Evolutionary conservation across 1,284 basidiomycete species (phyloP).

Genomic region (Pseudozyma sp.): DNA sequence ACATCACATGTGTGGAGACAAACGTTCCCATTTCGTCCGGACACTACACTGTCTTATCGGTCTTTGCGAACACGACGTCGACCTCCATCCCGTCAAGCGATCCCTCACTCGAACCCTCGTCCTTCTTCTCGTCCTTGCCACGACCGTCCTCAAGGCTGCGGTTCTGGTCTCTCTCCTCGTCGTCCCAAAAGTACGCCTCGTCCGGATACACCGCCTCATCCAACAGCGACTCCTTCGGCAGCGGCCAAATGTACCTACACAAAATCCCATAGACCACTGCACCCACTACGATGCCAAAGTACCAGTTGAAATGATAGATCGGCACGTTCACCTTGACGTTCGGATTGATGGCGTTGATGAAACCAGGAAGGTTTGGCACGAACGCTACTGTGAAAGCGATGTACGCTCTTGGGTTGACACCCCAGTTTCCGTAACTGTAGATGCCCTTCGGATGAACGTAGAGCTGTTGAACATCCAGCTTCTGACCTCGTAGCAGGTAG

Average conservation of each 20-base stretch:
- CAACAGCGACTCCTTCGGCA: constrained; percentile 24
- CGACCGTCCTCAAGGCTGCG: constrained; percentile 10
- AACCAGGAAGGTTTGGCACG: constrained; percentile 32
- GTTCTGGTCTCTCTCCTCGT: constrained; percentile 6
- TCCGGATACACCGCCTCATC: constrained; percentile 30
- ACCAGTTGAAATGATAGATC: constrained; percentile 39
- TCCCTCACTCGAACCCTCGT: background rate
- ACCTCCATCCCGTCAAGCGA: constrained; percentile 25
- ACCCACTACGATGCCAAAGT: constrained; percentile 25
- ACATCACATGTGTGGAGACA: too few relatives aligned
- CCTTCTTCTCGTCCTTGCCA: background rate
- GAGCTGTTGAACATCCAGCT: constrained; percentile 26
- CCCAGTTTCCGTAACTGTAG: constrained; percentile 25
- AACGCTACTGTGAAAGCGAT: constrained; percentile 29
- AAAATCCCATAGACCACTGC: constrained; percentile 18
- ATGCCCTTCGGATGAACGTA: constrained; percentile 28
- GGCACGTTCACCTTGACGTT: constrained; percentile 18
- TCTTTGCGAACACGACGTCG: constrained; percentile 13
- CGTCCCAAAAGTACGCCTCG: constrained; percentile 18
- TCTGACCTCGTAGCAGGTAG: constrained; percentile 17
- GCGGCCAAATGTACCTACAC: constrained; percentile 22
- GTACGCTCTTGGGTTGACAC: constrained; percentile 28
- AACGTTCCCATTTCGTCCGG: background rate
- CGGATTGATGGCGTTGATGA: constrained; percentile 40
- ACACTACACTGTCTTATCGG: background rate